phyloP scores from a whole-genome alignment of 345 rosid species.

The Kandelia obovata region DNA sequence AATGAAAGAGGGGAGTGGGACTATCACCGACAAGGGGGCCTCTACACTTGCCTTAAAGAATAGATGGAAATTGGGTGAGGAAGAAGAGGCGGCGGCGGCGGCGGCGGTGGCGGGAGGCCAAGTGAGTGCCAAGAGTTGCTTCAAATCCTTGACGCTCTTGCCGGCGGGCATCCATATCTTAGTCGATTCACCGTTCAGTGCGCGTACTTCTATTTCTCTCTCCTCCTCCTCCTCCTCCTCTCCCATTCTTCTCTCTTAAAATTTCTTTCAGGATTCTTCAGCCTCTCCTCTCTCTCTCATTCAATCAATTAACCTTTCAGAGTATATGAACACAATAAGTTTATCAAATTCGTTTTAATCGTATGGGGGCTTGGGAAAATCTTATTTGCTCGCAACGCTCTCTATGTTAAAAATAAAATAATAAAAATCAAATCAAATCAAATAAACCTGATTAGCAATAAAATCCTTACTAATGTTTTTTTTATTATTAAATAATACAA shows the following conservation, averaged over 20 bases:
- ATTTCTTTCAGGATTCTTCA: too few species aligned
- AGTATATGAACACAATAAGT: too few species aligned
- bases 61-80: constrained; percentile 68
- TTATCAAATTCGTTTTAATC: too few species aligned
- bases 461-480: too few species aligned
- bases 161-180: constrained; percentile 29
- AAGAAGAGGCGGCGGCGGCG: constrained; percentile 7
- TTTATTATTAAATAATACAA: too few species aligned
- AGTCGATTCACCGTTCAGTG: constrained; percentile 57
- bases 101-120: constrained; percentile 50
- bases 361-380: too few species aligned
- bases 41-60: constrained; percentile 54
- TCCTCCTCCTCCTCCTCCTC: constrained; percentile 22
- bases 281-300: too few species aligned
- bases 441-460: too few species aligned
- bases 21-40: not conserved
- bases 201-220: constrained; percentile 53
- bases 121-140: constrained; percentile 44
- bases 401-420: too few species aligned
- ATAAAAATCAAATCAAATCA: too few species aligned
- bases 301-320: too few species aligned
- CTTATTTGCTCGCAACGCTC: too few species aligned
- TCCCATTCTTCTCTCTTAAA: not conserved
- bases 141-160: constrained; percentile 51
- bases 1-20: not conserved